These are phyloP conservation scores for Ceratobasidium sp. DNA, from an alignment of 1,284 basidiomycete species.

Conservation along the genomic window DNA sequence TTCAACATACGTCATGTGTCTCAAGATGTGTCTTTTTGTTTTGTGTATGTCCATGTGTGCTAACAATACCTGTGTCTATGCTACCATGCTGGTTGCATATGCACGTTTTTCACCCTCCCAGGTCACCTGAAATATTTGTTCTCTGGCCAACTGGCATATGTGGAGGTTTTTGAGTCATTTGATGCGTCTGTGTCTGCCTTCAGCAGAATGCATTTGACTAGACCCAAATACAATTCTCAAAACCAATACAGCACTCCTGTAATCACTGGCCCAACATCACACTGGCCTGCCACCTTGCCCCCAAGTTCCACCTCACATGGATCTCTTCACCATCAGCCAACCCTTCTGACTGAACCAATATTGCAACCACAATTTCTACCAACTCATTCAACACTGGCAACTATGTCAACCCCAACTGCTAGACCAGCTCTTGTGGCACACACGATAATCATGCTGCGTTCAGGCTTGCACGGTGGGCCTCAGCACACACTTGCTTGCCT, in stretches of 20 bases:
- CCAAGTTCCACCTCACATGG: constrained; percentile 2
- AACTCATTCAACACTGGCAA: constrained; percentile 25
- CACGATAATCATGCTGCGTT: not conserved
- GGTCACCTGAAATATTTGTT: not conserved
- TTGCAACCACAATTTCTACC: constrained; percentile 12
- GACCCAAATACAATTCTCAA: not conserved
- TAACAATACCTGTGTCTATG: not conserved
- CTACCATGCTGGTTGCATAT: constrained; percentile 27
- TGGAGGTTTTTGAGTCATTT: constrained; percentile 15
- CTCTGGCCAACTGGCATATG: not conserved
- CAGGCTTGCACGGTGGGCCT: no score
- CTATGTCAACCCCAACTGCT: not conserved
- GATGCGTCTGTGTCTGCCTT: not conserved
- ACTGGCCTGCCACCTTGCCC: constrained; percentile 22
- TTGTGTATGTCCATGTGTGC: not conserved
- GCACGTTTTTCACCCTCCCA: constrained; percentile 16
- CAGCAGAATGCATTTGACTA: not conserved
- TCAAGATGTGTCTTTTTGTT: no score
- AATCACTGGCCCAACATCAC: constrained; percentile 1
- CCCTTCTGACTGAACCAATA: constrained; percentile 20
- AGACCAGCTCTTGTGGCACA: not conserved
- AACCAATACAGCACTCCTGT: not conserved
- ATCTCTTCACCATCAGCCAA: not conserved
- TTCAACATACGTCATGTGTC: not conserved
- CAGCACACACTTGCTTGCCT: no score